Conservation (phyloP, 148 eudicot genomes). For the Nyssa sinensis region DNA sequence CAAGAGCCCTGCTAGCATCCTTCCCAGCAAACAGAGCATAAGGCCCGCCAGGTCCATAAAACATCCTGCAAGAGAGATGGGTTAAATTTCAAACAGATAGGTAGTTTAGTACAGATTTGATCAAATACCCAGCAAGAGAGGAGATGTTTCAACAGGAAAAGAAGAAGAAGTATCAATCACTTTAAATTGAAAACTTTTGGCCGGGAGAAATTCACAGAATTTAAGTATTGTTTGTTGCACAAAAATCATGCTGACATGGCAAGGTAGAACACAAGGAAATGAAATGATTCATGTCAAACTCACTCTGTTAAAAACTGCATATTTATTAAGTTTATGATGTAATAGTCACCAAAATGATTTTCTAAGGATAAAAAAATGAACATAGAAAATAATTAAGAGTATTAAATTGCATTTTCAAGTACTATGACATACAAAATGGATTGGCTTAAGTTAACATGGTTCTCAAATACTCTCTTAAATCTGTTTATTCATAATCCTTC, state of each 20-base stretch:
- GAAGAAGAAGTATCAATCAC: not conserved
- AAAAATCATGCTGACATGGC: too few species aligned
- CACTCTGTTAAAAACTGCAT: not conserved
- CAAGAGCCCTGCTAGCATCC: slow-evolving; percentile 96
- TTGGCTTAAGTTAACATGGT: not conserved
- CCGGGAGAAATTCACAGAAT: not conserved
- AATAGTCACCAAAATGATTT: not conserved
- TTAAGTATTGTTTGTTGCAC: too few species aligned
- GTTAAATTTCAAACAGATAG: not conserved
- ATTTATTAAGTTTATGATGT: not conserved
- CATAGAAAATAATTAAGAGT: too few species aligned
- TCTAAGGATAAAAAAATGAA: not conserved
- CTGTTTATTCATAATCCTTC: not conserved
- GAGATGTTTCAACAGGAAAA: not conserved
- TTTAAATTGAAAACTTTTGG: not conserved
- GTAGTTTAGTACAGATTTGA: not conserved
- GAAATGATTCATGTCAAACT: not conserved
- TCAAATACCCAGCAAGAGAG: not conserved
- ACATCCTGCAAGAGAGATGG: slow-evolving; percentile 53
- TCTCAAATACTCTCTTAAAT: not conserved
- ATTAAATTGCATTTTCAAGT: not conserved
- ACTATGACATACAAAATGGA: not conserved
- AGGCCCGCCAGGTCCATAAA: slow-evolving; percentile 96
- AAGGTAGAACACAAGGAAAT: not conserved
- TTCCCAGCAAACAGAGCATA: slow-evolving; percentile 93